phyloP scores from a whole-genome alignment of 352 stramenopile species.

The Aphanomyces astaci region DNA sequence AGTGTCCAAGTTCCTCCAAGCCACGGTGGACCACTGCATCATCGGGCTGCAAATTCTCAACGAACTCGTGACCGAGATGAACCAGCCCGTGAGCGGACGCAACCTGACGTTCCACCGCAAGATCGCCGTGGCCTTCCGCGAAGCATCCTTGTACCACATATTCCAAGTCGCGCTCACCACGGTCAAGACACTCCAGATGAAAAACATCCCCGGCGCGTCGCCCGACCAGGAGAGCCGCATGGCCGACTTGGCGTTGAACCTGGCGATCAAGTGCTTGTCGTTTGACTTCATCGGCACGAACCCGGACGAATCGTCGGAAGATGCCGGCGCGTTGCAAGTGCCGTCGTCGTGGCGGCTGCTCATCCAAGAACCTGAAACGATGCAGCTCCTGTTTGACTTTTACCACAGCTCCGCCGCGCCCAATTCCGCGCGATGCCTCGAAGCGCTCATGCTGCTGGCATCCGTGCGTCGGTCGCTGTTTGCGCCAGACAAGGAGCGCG shows the following conservation, averaged over 20 bases:
- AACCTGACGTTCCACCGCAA: slow-evolving; percentile 97
- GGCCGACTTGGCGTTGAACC: slow-evolving; percentile 86
- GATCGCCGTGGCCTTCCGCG: slow-evolving; percentile 95
- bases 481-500: slow-evolving; percentile 92
- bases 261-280: slow-evolving; percentile 93
- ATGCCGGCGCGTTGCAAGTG: slow-evolving; percentile 96
- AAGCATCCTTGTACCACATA: slow-evolving; percentile 92
- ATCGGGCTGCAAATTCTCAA: slow-evolving; percentile 97
- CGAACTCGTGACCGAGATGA: slow-evolving; percentile 97
- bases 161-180: slow-evolving; percentile 96
- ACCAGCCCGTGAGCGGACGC: slow-evolving; percentile 88
- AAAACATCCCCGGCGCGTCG: slow-evolving; percentile 75
- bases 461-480: slow-evolving; percentile 96
- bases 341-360: slow-evolving; percentile 92
- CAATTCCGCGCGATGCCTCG: slow-evolving; percentile 92
- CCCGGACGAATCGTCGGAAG: slow-evolving; percentile 95
- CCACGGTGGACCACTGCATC: slow-evolving; percentile 96
- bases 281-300: slow-evolving; percentile 99
- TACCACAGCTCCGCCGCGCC: slow-evolving; percentile 91
- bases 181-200: slow-evolving; percentile 90
- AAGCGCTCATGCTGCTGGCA: slow-evolving; percentile 93
- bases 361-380: slow-evolving; percentile 91
- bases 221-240: slow-evolving; percentile 88
- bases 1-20: slow-evolving; percentile 96
- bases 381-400: slow-evolving; percentile 95